Conservation (phyloP, 208 protist species). For the Angomonas deanei region DNA sequence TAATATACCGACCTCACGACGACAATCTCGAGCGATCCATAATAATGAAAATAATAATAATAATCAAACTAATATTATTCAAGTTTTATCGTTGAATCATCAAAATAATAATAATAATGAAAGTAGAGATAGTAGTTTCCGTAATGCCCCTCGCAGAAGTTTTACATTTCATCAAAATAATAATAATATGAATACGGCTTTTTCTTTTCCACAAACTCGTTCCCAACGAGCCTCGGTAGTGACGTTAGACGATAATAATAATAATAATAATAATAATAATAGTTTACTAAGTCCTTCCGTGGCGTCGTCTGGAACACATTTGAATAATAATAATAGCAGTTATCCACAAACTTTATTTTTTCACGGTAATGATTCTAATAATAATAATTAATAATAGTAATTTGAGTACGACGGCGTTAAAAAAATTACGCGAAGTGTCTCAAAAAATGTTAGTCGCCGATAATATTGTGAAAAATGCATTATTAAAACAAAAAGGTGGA, state of each 20-base stretch:
- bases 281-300: neutral
- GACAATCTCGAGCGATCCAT: too few species aligned
- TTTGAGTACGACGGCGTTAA: neutral
- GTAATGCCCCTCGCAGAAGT: neutral
- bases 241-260: too few species aligned
- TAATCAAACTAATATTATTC: neutral
- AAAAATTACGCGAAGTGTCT: slow-evolving; percentile 13
- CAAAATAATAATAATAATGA: slow-evolving; percentile 11
- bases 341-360: neutral
- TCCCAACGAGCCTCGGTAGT: neutral
- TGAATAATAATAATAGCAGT: neutral
- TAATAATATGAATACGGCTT: neutral
- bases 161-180: neutral
- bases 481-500: neutral
- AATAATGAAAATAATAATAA: neutral
- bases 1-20: too few species aligned
- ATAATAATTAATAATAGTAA: neutral
- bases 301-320: neutral
- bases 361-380: neutral
- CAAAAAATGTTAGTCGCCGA: slow-evolving; percentile 26
- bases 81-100: neutral
- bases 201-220: too few species aligned
- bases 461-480: slow-evolving; percentile 13
- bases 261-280: slow-evolving; percentile 1
- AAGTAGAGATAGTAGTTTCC: neutral